Evolutionary conservation across 2,329 filamentous ascomycete genomes (phyloP).

Genomic region (Coleophoma crateriformis): DNA sequence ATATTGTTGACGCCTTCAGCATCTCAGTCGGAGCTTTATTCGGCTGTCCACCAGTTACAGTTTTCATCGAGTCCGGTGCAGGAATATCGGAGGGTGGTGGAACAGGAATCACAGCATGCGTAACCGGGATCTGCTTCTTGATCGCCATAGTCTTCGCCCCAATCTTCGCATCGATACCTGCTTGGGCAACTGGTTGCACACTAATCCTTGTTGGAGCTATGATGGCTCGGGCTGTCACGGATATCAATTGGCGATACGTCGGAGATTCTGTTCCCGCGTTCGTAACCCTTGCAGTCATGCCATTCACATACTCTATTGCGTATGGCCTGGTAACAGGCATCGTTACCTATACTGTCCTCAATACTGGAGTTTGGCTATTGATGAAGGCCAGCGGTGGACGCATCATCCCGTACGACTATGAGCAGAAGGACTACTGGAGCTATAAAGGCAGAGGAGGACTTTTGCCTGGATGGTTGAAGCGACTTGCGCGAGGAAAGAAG

Average conservation of each 20-base stretch:
- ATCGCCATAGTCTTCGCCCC: slow-evolving; percentile 85
- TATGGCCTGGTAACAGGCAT: slow-evolving; percentile 80
- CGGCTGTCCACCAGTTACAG: slow-evolving; percentile 75
- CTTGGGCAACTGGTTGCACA: slow-evolving; percentile 87
- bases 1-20: slow-evolving; percentile 73
- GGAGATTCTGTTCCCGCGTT: slow-evolving; percentile 83
- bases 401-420: slow-evolving; percentile 69
- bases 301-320: slow-evolving; percentile 84
- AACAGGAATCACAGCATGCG: slow-evolving; percentile 78
- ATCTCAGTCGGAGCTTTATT: slow-evolving; percentile 78
- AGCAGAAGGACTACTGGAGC: slow-evolving; percentile 54
- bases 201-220: slow-evolving; percentile 81
- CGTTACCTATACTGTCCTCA: slow-evolving; percentile 70
- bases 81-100: slow-evolving; percentile 84
- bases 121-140: slow-evolving; percentile 78
- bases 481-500: slow-evolving; percentile 1
- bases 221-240: slow-evolving; percentile 72
- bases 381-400: slow-evolving; percentile 62
- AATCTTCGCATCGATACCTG: slow-evolving; percentile 83
- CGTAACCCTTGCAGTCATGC: slow-evolving; percentile 79
- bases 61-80: slow-evolving; percentile 84
- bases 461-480: slow-evolving; percentile 14
- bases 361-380: slow-evolving; percentile 64
- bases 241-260: slow-evolving; percentile 86
- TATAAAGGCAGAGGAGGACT: slow-evolving; percentile 16